phyloP scores from a whole-genome alignment of 2,329 filamentous ascomycete species.

The Neoarthrinium moseri region DNA sequence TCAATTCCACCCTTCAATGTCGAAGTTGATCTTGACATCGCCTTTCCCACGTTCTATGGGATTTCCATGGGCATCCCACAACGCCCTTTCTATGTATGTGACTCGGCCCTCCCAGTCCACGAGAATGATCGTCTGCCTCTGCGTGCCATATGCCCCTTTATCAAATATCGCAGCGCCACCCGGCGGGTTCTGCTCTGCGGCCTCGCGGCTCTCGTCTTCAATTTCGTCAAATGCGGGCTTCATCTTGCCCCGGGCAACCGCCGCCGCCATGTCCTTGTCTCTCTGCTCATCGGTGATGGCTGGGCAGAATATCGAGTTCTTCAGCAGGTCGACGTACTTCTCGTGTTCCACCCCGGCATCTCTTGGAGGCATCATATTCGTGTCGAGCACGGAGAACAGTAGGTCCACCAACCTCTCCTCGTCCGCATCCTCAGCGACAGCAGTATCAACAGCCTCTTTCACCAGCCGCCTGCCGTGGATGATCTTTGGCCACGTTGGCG shows the following conservation, averaged over 20 bases:
- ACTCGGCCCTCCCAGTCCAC: constrained; percentile 64
- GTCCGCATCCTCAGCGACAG: constrained; percentile 30
- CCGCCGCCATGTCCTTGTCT: constrained; percentile 40
- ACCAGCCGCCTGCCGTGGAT: constrained; percentile 48
- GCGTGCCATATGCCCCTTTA: constrained; percentile 63
- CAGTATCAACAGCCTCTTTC: constrained; percentile 38
- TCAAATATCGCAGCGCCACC: constrained; percentile 44
- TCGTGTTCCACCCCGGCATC: constrained; percentile 46
- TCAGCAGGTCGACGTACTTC: constrained; percentile 51
- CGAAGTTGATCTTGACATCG: constrained; percentile 55
- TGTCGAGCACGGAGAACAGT: constrained; percentile 56
- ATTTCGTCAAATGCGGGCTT: constrained; percentile 35
- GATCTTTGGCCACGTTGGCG: constrained; percentile 61
- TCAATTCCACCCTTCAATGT: constrained; percentile 33
- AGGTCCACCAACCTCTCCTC: constrained; percentile 49
- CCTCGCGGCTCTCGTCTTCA: constrained; percentile 34
- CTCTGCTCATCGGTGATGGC: constrained; percentile 51
- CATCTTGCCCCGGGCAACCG: constrained; percentile 34
- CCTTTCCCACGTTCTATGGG: constrained; percentile 51
- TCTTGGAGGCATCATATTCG: constrained; percentile 50
- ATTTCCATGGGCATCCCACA: constrained; percentile 60
- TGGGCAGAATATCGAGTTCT: constrained; percentile 62
- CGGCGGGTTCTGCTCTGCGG: constrained; percentile 35
- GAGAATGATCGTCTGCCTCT: constrained; percentile 61
- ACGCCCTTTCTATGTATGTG: constrained; percentile 56